Evolutionary conservation across 306 rosid genomes (phyloP).

Genomic region (Fragaria ananassa): DNA sequence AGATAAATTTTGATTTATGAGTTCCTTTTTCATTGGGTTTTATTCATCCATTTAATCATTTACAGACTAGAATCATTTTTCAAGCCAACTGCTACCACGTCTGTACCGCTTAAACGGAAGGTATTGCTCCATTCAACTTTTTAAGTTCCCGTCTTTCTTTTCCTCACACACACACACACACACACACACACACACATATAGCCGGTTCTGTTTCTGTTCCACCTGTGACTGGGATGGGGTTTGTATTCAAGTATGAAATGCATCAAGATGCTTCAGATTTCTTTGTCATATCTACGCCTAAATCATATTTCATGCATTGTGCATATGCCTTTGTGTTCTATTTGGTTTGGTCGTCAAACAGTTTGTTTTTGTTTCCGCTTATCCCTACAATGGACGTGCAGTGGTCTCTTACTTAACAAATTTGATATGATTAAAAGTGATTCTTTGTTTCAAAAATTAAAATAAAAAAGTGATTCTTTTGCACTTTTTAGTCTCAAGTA

Average conservation of each 20-base stretch:
- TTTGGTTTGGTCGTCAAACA: slow-evolving; percentile 4
- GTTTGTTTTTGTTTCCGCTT: neutral
- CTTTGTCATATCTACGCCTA: slow-evolving; percentile 1
- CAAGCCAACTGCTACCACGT: slow-evolving; percentile 61
- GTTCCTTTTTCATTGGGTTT: slow-evolving; percentile 13
- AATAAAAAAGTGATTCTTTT: neutral
- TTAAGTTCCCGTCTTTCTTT: slow-evolving; percentile 1
- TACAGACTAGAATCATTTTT: slow-evolving; percentile 86
- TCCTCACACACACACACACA: neutral
- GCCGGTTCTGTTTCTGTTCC: neutral
- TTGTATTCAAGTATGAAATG: neutral
- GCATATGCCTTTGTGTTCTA: neutral
- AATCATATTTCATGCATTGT: neutral
- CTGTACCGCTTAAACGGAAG: slow-evolving; percentile 81
- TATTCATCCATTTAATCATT: slow-evolving; percentile 17
- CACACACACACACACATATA: too few relatives aligned
- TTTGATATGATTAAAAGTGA: neutral
- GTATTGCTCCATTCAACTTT: slow-evolving; percentile 34
- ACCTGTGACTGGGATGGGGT: neutral
- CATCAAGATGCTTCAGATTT: neutral
- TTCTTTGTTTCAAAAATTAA: neutral
- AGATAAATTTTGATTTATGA: slow-evolving; percentile 4
- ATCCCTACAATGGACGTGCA: neutral
- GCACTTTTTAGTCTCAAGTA: neutral
- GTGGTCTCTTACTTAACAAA: neutral